Evolutionary conservation across 352 stramenopile species (phyloP), one percentile per base, ranked within the genome.

Genomic region (Elongisporangium anandrum): DNA sequence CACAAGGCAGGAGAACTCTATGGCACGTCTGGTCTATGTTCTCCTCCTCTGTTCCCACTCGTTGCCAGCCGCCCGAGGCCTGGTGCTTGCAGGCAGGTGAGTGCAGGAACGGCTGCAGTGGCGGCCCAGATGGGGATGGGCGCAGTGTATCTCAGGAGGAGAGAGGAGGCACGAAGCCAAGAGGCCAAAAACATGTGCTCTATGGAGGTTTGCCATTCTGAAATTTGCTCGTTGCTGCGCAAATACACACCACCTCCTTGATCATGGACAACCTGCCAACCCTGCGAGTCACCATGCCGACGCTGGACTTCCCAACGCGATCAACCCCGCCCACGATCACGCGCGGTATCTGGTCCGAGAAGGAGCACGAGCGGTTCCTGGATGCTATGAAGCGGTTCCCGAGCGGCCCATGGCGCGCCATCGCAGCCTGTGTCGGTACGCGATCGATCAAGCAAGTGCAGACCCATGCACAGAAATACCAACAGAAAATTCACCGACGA

Each of bases 391-490:
- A 94, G 65, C 73, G 86, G 55, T 92, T 87, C 57, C 81, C 81
- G 7, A 79, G 76, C 22, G 81, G 82, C 19, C 81, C 82, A 38
- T 94, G 85, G 85, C 80, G 77, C 47, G 77, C 73, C 16, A 91
- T 94, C 54, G 80, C 85, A 3, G 75, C 77, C 45, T 79, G 86
- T 63, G 83, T 94, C 13, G 79, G 81, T 57, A 92, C 85, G 61
- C 79, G 82, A 23, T 88, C 81, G 16, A 88, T 92, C 64, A 89
- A 89, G 66, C 85, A 94, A 56, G 79, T 92, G 56, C 85, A 91
- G 68, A 91, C 85, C 4, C 85, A 94, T 54, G 85, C 85, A 48
- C 85, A 94, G 54, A 94, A 94, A 69, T 94, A 94, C 69, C 81
- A 89, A 58, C 79, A 92, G 63, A 94, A 94, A 68, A 85, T 94